These are phyloP conservation scores for Pseudopediastrum boryanum DNA, from an alignment of 139 green algal genomes.

Conservation along the genomic window DNA sequence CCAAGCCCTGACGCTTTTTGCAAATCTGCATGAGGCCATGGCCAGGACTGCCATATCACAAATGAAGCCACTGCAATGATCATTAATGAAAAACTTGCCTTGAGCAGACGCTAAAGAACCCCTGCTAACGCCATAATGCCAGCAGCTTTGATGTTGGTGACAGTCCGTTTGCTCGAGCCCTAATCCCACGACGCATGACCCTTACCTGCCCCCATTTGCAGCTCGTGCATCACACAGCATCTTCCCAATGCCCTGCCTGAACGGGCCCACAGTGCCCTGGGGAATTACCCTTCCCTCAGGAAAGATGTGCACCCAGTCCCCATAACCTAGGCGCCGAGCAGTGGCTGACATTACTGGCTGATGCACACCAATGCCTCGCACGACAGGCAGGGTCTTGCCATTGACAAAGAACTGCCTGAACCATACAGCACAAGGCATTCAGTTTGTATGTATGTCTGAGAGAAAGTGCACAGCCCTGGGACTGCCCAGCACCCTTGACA, in stretches of 20 bases:
- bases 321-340: constrained; percentile 47
- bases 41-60: too few relatives aligned
- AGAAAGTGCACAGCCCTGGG: neutral
- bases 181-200: too few relatives aligned
- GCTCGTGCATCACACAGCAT: constrained; percentile 72
- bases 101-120: too few relatives aligned
- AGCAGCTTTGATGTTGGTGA: too few relatives aligned
- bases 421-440: neutral
- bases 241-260: constrained; percentile 51
- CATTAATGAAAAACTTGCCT: too few relatives aligned
- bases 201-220: constrained; percentile 41
- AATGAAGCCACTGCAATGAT: too few relatives aligned
- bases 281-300: constrained; percentile 83
- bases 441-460: neutral
- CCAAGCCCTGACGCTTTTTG: too few relatives aligned
- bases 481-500: neutral
- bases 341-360: constrained; percentile 74
- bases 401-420: constrained; percentile 83
- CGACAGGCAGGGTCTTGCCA: constrained; percentile 87
- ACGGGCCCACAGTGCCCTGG: constrained; percentile 65
- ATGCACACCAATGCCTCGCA: constrained; percentile 61
- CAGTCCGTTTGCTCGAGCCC: too few relatives aligned
- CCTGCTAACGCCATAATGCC: too few relatives aligned
- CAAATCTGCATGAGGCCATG: too few relatives aligned
- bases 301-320: constrained; percentile 92